Base-by-base conservation (phyloP, 2,329 filamentous ascomycete species). In the Penicillium sp. region DNA sequence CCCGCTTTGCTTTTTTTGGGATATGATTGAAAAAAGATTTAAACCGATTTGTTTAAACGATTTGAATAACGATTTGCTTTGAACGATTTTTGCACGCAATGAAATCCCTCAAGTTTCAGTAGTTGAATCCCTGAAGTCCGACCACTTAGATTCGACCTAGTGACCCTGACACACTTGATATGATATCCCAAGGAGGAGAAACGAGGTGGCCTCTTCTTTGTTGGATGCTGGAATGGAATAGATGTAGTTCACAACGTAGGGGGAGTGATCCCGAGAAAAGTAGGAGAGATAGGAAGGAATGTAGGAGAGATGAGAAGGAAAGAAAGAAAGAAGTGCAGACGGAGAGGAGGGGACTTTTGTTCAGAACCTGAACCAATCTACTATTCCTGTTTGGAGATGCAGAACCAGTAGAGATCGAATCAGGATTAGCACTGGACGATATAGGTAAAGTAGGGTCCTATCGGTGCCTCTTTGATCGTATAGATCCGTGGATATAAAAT, bases 101-200 rank as follows among this genome's bases (percentile, higher is more conserved):
- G 62, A 65, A 61, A 51, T 53, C 49, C 49, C 62, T 61, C 58
- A 65, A 60, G 59, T 55, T 30, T 63, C 33, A 44, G 53, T 22
- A 45, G 42, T 33, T 56, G 60, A 55, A 49, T 38, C 57, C 59
- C 60, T 59, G 51, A 68, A 68, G 66, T 64, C 65, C 65, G 58
- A 62, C 61, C 38, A 49, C 60, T 63, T 61, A 58, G 57, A 66
- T 61, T 30, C 53, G 60, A 59, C 54, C 50, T 63, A 56, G 58
- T 59, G 47, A 56, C 45, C 60, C 53, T 12, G 45, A 58, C 63
- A 53, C 60, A 28, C 63, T 67, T 62, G 60, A 50, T 26, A 6
- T 45, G 42, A 61, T 42, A 42, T 37, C 15, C 50, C 28, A n/a
- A 64, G 58, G 57, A 30, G 33, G 38, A 58, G 38, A 17, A 30